Percentiles rank a stretch among this genome's conserved stretches.
Conservation (phyloP, 768 basidiomycete genomes). For the Mycena amicta region DNA sequence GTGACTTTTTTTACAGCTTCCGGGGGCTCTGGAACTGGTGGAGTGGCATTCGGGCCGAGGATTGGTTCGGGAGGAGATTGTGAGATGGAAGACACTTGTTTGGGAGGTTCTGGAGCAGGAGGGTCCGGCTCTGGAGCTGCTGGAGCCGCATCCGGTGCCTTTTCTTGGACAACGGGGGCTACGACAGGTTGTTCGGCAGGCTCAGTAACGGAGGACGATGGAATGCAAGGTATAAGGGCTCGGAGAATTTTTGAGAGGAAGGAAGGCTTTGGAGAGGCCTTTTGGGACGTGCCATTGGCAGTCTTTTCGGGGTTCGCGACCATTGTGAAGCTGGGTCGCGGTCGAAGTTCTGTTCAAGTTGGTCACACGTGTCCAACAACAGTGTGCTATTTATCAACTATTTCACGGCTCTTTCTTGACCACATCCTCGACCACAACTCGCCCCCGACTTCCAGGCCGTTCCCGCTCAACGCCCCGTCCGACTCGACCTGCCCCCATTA, state of each 20-base stretch:
- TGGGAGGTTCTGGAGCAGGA: not conserved
- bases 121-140: not conserved
- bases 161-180: slow-evolving; percentile 16
- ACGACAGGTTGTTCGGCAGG: slow-evolving; percentile 13
- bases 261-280: slow-evolving; percentile 11
- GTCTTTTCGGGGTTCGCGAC: not conserved
- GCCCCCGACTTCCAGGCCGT: slow-evolving; percentile 20
- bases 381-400: not conserved
- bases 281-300: slow-evolving; percentile 3
- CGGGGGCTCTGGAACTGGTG: not conserved
- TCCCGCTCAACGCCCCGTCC: slow-evolving; percentile 13
- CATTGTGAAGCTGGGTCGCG: not conserved
- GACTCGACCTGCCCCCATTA: slow-evolving; percentile 9
- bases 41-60: no score
- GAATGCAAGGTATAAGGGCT: slow-evolving; percentile 14
- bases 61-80: no score
- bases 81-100: no score
- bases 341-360: not conserved
- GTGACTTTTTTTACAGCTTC: slow-evolving; percentile 19
- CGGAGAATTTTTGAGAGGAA: not conserved
- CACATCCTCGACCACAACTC: slow-evolving; percentile 20
- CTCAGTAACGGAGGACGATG: slow-evolving; percentile 5
- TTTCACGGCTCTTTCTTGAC: slow-evolving; percentile 20
- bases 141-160: slow-evolving; percentile 1
- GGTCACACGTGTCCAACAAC: not conserved